These are phyloP conservation scores for Trichosporon asahii DNA, from an alignment of 1,284 basidiomycete species.

Conservation along the genomic window DNA sequence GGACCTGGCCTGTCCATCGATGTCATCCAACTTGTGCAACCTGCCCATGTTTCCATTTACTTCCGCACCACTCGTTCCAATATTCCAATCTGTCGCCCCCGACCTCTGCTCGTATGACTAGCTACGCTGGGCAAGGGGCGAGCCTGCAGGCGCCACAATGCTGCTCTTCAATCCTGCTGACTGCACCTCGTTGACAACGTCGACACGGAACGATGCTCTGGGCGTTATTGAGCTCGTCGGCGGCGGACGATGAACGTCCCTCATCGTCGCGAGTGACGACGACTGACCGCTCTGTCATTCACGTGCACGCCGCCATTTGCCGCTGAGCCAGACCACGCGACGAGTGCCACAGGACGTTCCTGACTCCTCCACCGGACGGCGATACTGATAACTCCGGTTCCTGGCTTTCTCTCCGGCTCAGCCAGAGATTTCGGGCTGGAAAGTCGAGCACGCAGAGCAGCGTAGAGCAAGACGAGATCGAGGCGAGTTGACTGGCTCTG, in stretches of 20 bases:
- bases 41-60: not conserved
- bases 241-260: not conserved
- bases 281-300: not conserved
- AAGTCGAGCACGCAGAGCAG: not conserved
- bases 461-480: not conserved
- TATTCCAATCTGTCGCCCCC: too few species aligned
- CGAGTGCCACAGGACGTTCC: not conserved
- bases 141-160: not conserved
- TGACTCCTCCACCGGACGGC: not conserved
- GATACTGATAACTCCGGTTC: not conserved
- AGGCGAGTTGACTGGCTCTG: not conserved
- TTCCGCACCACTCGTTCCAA: not conserved
- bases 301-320: not conserved
- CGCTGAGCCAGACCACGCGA: not conserved
- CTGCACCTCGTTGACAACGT: not conserved
- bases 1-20: not conserved
- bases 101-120: not conserved
- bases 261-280: not conserved
- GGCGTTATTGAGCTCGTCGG: not conserved
- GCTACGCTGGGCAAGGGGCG: not conserved
- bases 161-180: not conserved
- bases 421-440: conserved; percentile 7
- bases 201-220: not conserved
- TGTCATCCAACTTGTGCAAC: not conserved
- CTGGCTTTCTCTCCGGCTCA: not conserved